Percentiles rank a stretch among this genome's conserved stretches.
Evolutionary conservation across 164 flowering plant species (phyloP).

Genomic region (Cinnamomum chago): DNA sequence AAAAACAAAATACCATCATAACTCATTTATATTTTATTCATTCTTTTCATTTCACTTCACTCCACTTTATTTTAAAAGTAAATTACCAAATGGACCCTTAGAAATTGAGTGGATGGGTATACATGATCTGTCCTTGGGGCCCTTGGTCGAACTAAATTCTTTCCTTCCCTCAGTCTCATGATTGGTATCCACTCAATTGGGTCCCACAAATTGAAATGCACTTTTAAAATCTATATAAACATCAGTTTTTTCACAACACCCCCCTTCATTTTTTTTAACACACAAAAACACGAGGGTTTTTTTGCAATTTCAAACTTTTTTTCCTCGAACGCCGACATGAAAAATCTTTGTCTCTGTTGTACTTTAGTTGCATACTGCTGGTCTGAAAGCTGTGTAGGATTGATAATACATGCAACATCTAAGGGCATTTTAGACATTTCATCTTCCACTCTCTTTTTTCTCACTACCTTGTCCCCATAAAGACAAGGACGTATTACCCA

Average conservation of each 20-base stretch:
- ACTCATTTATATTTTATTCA: too few relatives aligned
- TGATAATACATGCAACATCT: not conserved
- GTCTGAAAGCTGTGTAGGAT: not conserved
- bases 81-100: too few relatives aligned
- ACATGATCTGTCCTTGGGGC: not conserved
- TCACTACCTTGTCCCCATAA: conserved; percentile 9
- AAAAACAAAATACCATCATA: too few relatives aligned
- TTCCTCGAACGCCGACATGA: not conserved
- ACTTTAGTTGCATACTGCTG: not conserved
- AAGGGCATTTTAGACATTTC: conserved; percentile 8
- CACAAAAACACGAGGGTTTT: not conserved
- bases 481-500: conserved; percentile 15
- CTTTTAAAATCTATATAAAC: not conserved
- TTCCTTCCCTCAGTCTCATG: not conserved
- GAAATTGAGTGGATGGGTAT: too few relatives aligned
- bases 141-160: not conserved
- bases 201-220: not conserved
- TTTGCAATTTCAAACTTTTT: not conserved
- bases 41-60: too few relatives aligned
- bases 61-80: too few relatives aligned
- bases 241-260: too few relatives aligned
- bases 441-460: not conserved
- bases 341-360: not conserved
- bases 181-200: not conserved
- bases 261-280: too few relatives aligned